Evolutionary conservation across 1,284 basidiomycete genomes (phyloP).

Genomic region (Trametes polyzona): DNA sequence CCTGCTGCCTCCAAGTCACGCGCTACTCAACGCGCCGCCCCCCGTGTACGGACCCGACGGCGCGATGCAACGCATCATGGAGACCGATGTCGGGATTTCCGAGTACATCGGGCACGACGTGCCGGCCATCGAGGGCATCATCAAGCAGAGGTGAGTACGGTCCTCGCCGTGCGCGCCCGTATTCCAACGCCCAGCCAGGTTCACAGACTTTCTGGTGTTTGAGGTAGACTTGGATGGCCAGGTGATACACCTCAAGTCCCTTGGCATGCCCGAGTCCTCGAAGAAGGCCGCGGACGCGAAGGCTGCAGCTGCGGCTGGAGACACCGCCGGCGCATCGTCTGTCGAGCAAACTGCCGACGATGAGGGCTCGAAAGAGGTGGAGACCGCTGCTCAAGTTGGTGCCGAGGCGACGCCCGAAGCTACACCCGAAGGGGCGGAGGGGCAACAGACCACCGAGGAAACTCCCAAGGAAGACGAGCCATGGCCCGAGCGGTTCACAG

Average conservation of each 20-base stretch:
- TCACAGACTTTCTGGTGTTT: constrained; percentile 93
- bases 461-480: constrained; percentile 39
- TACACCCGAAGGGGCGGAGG: too few species aligned
- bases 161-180: not conserved
- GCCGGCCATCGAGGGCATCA: constrained; percentile 85
- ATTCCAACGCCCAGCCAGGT: constrained; percentile 51
- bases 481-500: constrained; percentile 70
- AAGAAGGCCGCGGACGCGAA: constrained; percentile 35
- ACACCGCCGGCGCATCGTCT: constrained; percentile 1
- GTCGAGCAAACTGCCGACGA: not conserved
- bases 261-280: constrained; percentile 67
- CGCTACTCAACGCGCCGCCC: constrained; percentile 59
- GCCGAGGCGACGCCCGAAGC: not conserved
- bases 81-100: constrained; percentile 89
- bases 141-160: constrained; percentile 83
- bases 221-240: constrained; percentile 84
- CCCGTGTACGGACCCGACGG: constrained; percentile 53
- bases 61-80: constrained; percentile 62
- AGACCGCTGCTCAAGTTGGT: not conserved
- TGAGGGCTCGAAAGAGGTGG: not conserved
- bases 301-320: constrained; percentile 5
- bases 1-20: constrained; percentile 75
- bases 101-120: constrained; percentile 79
- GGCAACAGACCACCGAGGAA: not conserved
- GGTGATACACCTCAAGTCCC: constrained; percentile 77